Evolutionary conservation across 352 stramenopile species (phyloP).

Genomic region (Phytophthora tubulina): DNA sequence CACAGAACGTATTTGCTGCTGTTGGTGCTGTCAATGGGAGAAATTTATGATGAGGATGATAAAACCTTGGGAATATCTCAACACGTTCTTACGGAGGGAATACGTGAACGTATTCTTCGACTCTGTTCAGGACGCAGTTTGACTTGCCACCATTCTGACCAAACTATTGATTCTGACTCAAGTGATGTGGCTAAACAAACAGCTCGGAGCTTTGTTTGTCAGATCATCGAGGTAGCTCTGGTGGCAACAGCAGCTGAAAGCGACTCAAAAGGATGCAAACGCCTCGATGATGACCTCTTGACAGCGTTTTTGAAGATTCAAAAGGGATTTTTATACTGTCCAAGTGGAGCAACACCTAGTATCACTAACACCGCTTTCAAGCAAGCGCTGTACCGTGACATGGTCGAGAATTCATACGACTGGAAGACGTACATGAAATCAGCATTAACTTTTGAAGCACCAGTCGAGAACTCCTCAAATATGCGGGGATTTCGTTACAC

Average conservation of each 20-base stretch:
- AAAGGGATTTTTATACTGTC: constrained; percentile 16
- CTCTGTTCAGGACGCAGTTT: constrained; percentile 23
- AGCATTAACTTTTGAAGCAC: not conserved
- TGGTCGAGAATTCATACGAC: constrained; percentile 31
- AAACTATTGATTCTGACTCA: not conserved
- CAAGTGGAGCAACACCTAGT: not conserved
- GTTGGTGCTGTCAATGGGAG: constrained; percentile 24
- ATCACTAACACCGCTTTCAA: not conserved
- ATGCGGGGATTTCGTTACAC: not conserved
- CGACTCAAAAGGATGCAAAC: not conserved
- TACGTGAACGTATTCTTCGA: constrained; percentile 26
- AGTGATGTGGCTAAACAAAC: constrained; percentile 13
- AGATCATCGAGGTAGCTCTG: constrained; percentile 16
- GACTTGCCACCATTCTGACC: constrained; percentile 15
- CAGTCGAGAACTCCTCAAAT: not conserved
- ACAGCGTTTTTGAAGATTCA: constrained; percentile 36
- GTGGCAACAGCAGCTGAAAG: not conserved
- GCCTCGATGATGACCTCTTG: constrained; percentile 29
- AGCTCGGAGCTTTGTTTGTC: constrained; percentile 24
- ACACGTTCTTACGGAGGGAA: not conserved
- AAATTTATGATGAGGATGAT: constrained; percentile 19
- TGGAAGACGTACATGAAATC: constrained; percentile 46
- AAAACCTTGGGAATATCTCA: not conserved
- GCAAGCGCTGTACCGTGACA: constrained; percentile 39
- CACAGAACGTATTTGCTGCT: constrained; percentile 43